Evolutionary conservation across 2,329 filamentous ascomycete species (phyloP), one percentile per base, ranked within the genome.

Genomic region (Plenodomus tracheiphilus): DNA sequence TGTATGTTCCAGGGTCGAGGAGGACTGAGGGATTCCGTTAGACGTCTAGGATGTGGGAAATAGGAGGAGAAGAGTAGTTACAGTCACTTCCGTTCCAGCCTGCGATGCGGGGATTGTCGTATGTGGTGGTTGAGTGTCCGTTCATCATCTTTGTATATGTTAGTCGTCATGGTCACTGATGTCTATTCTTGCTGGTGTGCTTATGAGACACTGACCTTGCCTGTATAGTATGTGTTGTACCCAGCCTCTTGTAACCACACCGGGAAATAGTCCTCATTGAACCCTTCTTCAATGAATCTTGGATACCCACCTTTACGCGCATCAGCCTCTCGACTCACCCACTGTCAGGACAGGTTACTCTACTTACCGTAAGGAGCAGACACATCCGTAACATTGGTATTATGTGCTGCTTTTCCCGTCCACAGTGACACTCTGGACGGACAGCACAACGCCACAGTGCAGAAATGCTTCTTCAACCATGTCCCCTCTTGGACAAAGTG

Each of bases 171-270:
- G n/a, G n/a, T n/a, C n/a, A n/a, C n/a, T n/a, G n/a, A n/a, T n/a
- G n/a, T n/a, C n/a, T n/a, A n/a, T n/a, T n/a, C n/a, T n/a, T n/a
- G n/a, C n/a, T n/a, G n/a, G n/a, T n/a, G n/a, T n/a, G n/a, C n/a
- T n/a, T n/a, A n/a, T n/a, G n/a, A n/a, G n/a, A n/a, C n/a, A n/a
- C 28, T 11, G 4, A 32, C 28, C 28, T 91, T 90, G n/a, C 85
- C 87, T 0, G 82, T 83, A 59, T 89, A 90, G 61, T 87, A 89
- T 0, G 86, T 89, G 55, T 83, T 81, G 63, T 89, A 89, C 0
- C 85, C 86, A 0, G 81, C 82, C 3, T 80, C 68, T 56, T 88
- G 84, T n/a, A 91, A 70, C 86, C 87, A 90, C 0, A 89, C 66
- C 0, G 86, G 87, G 0, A 90, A 77, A 51, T 86, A 89, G 30